Conservation (phyloP, 1,139 yeast species). For the Hyphopichia khmerensis region DNA sequence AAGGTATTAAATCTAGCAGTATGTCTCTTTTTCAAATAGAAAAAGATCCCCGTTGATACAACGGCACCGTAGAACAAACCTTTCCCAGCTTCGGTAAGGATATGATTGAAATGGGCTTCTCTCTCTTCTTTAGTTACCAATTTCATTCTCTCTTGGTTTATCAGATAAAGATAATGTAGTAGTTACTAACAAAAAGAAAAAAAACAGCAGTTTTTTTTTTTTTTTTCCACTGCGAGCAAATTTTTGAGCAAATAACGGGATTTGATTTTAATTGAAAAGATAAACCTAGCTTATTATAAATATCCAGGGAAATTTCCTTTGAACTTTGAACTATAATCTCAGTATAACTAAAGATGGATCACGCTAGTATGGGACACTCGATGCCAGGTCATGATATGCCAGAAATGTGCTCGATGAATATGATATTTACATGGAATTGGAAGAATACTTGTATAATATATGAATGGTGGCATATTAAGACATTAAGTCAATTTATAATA, state of each 20-base stretch:
- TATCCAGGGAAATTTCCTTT: background rate
- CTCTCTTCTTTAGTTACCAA: constrained; percentile 39
- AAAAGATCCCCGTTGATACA: constrained; percentile 32
- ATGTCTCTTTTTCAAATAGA: constrained; percentile 33
- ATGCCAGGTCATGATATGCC: constrained; percentile 5
- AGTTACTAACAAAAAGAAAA: background rate
- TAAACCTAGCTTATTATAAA: background rate
- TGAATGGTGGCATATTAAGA: constrained; percentile 75
- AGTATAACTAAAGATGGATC: constrained; percentile 1
- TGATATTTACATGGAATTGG: constrained; percentile 85
- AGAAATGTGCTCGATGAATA: constrained; percentile 16
- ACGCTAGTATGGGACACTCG: constrained; percentile 2
- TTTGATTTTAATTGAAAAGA: too few species aligned
- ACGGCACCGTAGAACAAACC: constrained; percentile 41
- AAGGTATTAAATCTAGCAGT: constrained; percentile 34
- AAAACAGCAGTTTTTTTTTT: constrained; percentile 1
- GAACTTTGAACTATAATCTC: too few species aligned
- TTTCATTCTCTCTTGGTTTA: constrained; percentile 28
- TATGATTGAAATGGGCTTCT: constrained; percentile 40
- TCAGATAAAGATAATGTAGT: background rate
- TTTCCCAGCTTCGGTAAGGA: constrained; percentile 37
- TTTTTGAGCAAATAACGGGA: background rate
- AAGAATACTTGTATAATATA: constrained; percentile 69
- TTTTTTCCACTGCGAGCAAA: background rate
- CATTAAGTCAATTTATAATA: constrained; percentile 48